Evolutionary conservation across 176 grass and related monocot genomes (phyloP), one percentile per base, ranked within the genome.

Genomic region (Oryza longistaminata): DNA sequence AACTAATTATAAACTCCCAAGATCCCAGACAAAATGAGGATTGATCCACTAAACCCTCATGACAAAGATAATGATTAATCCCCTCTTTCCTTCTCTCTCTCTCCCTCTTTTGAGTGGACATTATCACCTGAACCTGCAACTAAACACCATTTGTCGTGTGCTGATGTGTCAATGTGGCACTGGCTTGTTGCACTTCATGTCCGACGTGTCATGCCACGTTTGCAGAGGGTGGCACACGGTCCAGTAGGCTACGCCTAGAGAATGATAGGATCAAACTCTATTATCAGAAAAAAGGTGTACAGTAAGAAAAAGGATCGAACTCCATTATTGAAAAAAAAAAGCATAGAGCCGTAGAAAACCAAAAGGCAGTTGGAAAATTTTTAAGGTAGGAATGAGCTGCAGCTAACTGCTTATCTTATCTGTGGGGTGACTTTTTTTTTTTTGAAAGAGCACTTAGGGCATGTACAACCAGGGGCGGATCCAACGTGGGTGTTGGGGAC

Each of bases 31-130:
- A 80, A 33, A 70, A 73, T 37, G 64, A 49, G 71, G 64, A 14
- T 17, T 31, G 27, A 72, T 77, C 88, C 83, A 86, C 88, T 82
- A 90, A 86, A 58, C 73, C 73, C 45, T 43, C 6, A 49, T 24
- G 64, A 76, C 40, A 86, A 73, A 10, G 44, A 90, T 86, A 79
- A 82, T 90, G 83, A 86, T 68, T 73, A 82, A 67, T 11, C 44
- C 24, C 6, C 13, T 21, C 66, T 42, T 27, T 31, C 29, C 27
- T 27, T 26, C 13, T 6, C 5, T 11, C 13, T 39, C 29, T 1
- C 9, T 48, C 12, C 17, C 52, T 55, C 53, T 58, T 34, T 14
- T 11, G 7, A 55, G 16, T 67, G 43, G 85, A 43, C 70, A 81
- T 52, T 71, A 31, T 4, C 19, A 1, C 42, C 65, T 7, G 4